Percentiles rank a stretch among this genome's conserved stretches.
These are phyloP conservation scores for Musa schizocarpa DNA, from an alignment of 176 grass and related monocot genomes.

Conservation along the genomic window DNA sequence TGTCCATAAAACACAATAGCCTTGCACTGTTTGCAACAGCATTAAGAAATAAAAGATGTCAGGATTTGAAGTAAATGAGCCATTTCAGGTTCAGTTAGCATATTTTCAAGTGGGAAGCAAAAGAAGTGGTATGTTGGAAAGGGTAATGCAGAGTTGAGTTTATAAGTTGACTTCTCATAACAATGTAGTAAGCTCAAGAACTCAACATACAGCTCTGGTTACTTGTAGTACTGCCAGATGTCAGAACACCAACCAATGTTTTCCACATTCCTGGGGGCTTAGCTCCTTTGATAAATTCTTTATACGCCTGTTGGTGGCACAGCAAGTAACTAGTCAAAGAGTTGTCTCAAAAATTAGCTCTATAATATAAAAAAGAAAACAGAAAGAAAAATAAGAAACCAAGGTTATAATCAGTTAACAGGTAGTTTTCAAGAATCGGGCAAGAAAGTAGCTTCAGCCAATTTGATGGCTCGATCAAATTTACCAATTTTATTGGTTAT, in stretches of 20 bases:
- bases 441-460: no score
- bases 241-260: conserved; percentile 62
- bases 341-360: background rate
- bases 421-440: no score
- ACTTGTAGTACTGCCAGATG: conserved; percentile 41
- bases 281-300: conserved; percentile 68
- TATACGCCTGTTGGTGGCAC: conserved; percentile 48
- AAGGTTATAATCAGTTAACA: no score
- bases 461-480: no score
- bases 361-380: background rate
- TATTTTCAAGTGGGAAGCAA: no score
- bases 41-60: background rate
- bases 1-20: conserved; percentile 66
- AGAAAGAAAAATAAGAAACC: no score
- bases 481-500: no score
- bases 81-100: no score
- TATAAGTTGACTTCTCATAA: no score
- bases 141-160: no score
- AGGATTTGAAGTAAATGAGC: background rate
- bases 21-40: conserved; percentile 50
- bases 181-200: background rate
- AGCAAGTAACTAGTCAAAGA: background rate
- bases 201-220: conserved; percentile 38
- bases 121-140: no score
- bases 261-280: conserved; percentile 97